These are phyloP conservation scores for Grosmannia serpens DNA, from an alignment of 2,329 filamentous ascomycete genomes.

Conservation along the genomic window DNA sequence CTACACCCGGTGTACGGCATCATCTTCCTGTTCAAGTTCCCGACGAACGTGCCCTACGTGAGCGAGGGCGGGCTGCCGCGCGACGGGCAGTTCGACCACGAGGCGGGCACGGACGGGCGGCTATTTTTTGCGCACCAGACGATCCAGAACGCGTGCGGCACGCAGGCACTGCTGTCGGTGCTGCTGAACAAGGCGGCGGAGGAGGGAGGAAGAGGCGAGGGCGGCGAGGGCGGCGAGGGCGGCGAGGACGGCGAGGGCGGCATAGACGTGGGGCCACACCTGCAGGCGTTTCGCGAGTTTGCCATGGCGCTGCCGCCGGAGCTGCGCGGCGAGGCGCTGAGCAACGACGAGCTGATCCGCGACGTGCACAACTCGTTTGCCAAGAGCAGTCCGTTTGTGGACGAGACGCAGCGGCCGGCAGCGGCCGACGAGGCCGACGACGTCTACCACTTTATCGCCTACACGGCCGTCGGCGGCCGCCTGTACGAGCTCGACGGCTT, in stretches of 20 bases:
- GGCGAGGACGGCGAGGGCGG: constrained; percentile 10
- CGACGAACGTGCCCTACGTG: constrained; percentile 54
- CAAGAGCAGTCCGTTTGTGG: constrained; percentile 76
- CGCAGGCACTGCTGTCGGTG: constrained; percentile 85
- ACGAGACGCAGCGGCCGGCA: constrained; percentile 67
- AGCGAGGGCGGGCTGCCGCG: constrained; percentile 51
- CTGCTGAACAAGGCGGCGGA: constrained; percentile 68
- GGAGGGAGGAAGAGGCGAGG: constrained; percentile 9
- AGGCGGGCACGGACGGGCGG: constrained; percentile 60
- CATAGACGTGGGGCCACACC: constrained; percentile 59
- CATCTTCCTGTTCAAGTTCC: constrained; percentile 98
- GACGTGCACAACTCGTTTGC: constrained; percentile 87
- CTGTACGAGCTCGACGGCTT: constrained; percentile 94
- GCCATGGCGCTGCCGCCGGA: constrained; percentile 73
- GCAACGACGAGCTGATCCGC: constrained; percentile 57
- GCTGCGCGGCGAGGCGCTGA: constrained; percentile 48
- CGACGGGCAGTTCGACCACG: constrained; percentile 72
- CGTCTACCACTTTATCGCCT: constrained; percentile 96
- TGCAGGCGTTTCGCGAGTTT: constrained; percentile 78
- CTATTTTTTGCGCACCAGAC: constrained; percentile 95
- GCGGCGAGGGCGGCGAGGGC: not conserved
- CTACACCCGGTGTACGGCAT: constrained; percentile 82
- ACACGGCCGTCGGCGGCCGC: constrained; percentile 65
- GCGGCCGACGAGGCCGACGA: constrained; percentile 68
- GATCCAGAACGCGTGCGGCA: constrained; percentile 97